Base-by-base conservation (phyloP, 345 rosid genomes). In the Adansonia digitata region DNA sequence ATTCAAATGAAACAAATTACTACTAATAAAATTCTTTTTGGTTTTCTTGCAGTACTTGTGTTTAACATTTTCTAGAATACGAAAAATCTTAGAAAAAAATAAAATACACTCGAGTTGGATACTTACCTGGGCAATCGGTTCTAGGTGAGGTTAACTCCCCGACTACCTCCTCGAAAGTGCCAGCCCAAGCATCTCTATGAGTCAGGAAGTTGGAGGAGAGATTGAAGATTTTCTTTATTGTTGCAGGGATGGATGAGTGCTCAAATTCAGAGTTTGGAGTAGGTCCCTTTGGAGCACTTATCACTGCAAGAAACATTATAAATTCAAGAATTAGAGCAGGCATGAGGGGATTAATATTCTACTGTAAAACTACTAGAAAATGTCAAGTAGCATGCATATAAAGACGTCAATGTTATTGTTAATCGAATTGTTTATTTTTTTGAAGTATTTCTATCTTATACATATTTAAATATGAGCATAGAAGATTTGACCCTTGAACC, bases 171-270 rank as follows among this genome's bases (percentile, higher is more conserved):
- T 94, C 97, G 31, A 94, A 92, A 22, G 97, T 92, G 56, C 89
- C 91, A 0, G 98, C 98, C 98, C 98, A 92, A 67, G 98, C 97
- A 84, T 94, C 98, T 77, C 98, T 84, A 75, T 88, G 92, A 68
- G 98, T 94, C 59, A 94, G 84, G 88, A 88, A 94, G 77, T 91
- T 92, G 42, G 98, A 92, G 48, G 85, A 78, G 60, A 94, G 88
- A 69, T 88, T 87, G 89, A 94, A 94, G 5, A 94, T 83, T 78
- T 94, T 92, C 94, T 91, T 94, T 59, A 94, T 84, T 20, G 94
- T 94, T 51, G 98, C 98, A 24, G n/a, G n/a, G n/a, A n/a, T n/a
- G n/a, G n/a, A n/a, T n/a, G n/a, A n/a, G n/a, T n/a, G n/a, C n/a
- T n/a, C 97, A 37, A 80, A 92, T 78, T 94, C 98, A 34, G 98